These are phyloP conservation scores for Geum urbanum DNA, from an alignment of 306 rosid species.

Conservation along the genomic window DNA sequence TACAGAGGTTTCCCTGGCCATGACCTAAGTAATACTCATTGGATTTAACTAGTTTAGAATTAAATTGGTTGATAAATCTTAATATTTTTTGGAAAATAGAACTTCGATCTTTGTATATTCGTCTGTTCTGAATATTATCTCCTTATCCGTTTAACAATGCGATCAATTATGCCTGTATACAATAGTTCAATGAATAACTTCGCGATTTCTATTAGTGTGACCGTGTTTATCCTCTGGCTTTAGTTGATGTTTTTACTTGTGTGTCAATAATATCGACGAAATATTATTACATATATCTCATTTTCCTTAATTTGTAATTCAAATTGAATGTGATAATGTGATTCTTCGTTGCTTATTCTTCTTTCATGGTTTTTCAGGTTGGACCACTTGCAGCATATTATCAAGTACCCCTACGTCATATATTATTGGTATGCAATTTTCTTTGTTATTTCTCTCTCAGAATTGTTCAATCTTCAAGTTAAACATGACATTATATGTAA, in stretches of 20 bases:
- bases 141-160: background rate
- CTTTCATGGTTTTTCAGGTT: constrained; percentile 42
- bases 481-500: constrained; percentile 1
- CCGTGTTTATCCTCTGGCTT: background rate
- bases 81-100: background rate
- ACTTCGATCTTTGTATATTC: background rate
- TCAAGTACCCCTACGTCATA: constrained; percentile 84
- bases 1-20: background rate
- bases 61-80: background rate
- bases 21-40: background rate
- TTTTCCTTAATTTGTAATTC: constrained; percentile 1
- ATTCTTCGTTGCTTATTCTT: constrained; percentile 19
- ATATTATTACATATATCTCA: background rate
- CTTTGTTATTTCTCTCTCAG: constrained; percentile 3
- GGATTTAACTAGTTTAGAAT: no score
- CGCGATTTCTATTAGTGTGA: background rate
- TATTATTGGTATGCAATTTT: constrained; percentile 55
- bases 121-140: background rate
- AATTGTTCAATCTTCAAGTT: constrained; percentile 2
- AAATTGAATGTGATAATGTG: background rate
- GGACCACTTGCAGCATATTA: constrained; percentile 95
- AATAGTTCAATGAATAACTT: background rate
- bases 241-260: background rate
- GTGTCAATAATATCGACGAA: background rate
- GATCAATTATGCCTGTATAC: background rate